Evolutionary conservation across 1,284 basidiomycete genomes (phyloP).

Genomic region (Pseudozyma thailandica): DNA sequence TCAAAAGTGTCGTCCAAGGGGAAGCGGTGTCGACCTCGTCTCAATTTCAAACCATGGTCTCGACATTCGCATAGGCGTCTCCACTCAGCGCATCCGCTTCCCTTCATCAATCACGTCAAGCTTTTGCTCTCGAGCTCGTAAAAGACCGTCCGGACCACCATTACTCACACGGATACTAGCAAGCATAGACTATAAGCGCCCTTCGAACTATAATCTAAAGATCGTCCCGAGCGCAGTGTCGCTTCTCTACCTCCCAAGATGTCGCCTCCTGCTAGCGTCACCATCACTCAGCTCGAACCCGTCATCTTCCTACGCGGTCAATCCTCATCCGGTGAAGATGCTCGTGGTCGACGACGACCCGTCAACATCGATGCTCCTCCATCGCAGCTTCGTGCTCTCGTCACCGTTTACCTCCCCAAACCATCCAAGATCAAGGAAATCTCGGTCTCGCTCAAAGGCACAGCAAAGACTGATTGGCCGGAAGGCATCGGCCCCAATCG

Average conservation of each 20-base stretch:
- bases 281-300: constrained; percentile 59
- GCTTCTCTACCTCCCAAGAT: constrained; percentile 5
- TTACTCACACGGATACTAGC: too few relatives aligned
- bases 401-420: constrained; percentile 82
- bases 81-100: constrained; percentile 3
- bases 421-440: constrained; percentile 88
- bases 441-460: constrained; percentile 80
- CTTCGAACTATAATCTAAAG: too few relatives aligned
- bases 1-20: background rate
- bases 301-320: constrained; percentile 64
- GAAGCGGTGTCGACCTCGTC: constrained; percentile 10
- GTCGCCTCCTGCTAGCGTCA: constrained; percentile 48
- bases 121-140: too few relatives aligned
- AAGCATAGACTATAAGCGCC: too few relatives aligned
- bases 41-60: constrained; percentile 1
- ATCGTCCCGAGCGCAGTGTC: background rate
- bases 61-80: constrained; percentile 8
- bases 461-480: constrained; percentile 77
- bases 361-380: constrained; percentile 72
- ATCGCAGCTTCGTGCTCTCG: constrained; percentile 85
- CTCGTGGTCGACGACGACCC: constrained; percentile 49
- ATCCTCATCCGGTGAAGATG: constrained; percentile 53
- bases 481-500: constrained; percentile 86
- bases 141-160: too few relatives aligned
- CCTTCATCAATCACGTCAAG: constrained; percentile 1